A percentile compares a stretch with the other conserved stretches of the same genome.
These are phyloP conservation scores for Xylaria sp. DNA, from an alignment of 495 filamentous ascomycete genomes.

Conservation along the genomic window DNA sequence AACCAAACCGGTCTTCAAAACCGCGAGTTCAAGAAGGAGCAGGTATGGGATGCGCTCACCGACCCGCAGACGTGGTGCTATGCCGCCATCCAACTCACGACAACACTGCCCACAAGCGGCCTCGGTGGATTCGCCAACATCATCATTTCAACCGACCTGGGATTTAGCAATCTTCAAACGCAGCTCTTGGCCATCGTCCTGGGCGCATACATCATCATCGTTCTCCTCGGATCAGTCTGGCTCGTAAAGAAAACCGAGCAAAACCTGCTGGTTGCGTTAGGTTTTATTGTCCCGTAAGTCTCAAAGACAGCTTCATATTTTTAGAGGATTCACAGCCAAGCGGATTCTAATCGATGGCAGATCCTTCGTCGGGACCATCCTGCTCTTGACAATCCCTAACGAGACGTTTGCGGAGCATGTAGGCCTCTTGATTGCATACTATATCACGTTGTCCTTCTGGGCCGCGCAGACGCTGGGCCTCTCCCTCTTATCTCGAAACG, in stretches of 20 bases:
- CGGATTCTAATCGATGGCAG: slow-evolving; percentile 33
- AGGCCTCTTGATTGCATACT: slow-evolving; percentile 63
- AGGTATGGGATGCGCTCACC: slow-evolving; percentile 53
- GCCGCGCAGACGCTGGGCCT: slow-evolving; percentile 62
- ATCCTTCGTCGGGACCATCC: slow-evolving; percentile 62
- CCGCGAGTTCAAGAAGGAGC: slow-evolving; percentile 56
- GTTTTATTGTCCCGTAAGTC: slow-evolving; percentile 68
- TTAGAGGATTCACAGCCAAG: slow-evolving; percentile 35
- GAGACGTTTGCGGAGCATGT: slow-evolving; percentile 52
- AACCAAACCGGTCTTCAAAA: slow-evolving; percentile 75
- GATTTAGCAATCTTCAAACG: slow-evolving; percentile 59
- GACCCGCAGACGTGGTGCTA: slow-evolving; percentile 60
- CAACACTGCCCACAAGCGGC: slow-evolving; percentile 71
- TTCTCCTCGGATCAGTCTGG: slow-evolving; percentile 67
- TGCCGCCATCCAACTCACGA: slow-evolving; percentile 66
- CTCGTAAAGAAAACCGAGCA: slow-evolving; percentile 68
- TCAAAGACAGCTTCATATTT: neutral
- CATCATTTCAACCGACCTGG: slow-evolving; percentile 59
- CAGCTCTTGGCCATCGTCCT: slow-evolving; percentile 72
- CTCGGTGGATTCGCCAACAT: slow-evolving; percentile 72
- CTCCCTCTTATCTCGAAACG: slow-evolving; percentile 58
- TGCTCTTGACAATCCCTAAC: slow-evolving; percentile 60
- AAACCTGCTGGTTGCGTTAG: slow-evolving; percentile 68
- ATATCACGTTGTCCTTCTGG: slow-evolving; percentile 65
- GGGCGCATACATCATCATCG: slow-evolving; percentile 72